Evolutionary conservation across 805 yeast genomes (phyloP).

Genomic region (Metschnikowia shivogae): DNA sequence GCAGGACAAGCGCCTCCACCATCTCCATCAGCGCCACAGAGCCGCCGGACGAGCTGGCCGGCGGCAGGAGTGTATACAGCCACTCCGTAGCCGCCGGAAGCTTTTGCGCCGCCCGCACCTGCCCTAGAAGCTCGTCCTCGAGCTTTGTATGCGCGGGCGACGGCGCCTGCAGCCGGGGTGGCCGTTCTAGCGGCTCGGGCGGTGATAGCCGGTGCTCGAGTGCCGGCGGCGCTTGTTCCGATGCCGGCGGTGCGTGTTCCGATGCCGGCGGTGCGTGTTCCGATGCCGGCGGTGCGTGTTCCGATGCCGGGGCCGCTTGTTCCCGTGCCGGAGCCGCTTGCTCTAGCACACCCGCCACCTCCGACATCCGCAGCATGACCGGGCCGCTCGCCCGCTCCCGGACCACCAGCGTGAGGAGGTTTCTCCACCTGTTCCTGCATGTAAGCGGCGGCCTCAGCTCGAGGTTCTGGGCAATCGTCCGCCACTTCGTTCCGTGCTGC

Average conservation of each 20-base stretch:
- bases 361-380: conserved; percentile 58
- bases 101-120: conserved; percentile 6
- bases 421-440: conserved; percentile 91
- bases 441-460: conserved; percentile 82
- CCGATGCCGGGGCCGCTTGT: background rate
- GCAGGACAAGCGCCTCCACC: conserved; percentile 53
- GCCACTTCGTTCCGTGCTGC: conserved; percentile 82
- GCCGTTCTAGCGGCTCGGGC: background rate
- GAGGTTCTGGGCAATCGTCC: conserved; percentile 67
- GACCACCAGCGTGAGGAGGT: conserved; percentile 71
- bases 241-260: background rate
- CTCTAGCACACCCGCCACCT: conserved; percentile 13
- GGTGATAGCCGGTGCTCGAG: too few species aligned
- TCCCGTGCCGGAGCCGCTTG: background rate
- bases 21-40: conserved; percentile 47
- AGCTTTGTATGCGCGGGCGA: background rate
- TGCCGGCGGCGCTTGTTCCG: background rate
- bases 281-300: background rate
- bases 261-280: background rate
- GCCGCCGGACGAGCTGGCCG: background rate
- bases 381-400: conserved; percentile 56
- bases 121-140: conserved; percentile 5
- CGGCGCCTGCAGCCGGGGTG: background rate
- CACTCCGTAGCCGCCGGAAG: conserved; percentile 1
- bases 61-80: background rate